A percentile compares a stretch with the other conserved stretches of the same genome.
Conservation (phyloP, 768 basidiomycete genomes). For the Coprinopsis strossmayeri region DNA sequence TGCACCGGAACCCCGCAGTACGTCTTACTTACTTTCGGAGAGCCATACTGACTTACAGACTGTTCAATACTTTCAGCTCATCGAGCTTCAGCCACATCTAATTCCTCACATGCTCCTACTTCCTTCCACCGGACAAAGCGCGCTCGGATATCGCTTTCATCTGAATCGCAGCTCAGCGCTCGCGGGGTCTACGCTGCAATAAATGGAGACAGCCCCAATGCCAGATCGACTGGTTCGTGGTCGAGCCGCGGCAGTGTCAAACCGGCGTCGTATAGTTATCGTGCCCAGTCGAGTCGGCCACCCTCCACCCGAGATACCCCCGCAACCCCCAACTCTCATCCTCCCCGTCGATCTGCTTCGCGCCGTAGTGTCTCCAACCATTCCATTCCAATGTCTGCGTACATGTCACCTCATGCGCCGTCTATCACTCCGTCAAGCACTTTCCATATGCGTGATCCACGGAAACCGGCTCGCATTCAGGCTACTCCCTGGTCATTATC, state of each 20-base stretch:
- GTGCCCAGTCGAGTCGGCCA: constrained; percentile 15
- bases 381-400: constrained; percentile 75
- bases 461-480: constrained; percentile 52
- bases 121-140: constrained; percentile 66
- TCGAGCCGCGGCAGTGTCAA: constrained; percentile 32
- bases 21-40: constrained; percentile 19
- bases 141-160: constrained; percentile 45
- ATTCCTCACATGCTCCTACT: constrained; percentile 55
- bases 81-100: constrained; percentile 41
- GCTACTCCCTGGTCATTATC: constrained; percentile 59
- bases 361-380: constrained; percentile 58
- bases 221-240: constrained; percentile 40
- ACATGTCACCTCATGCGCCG: constrained; percentile 74
- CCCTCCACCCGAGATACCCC: constrained; percentile 19
- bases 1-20: constrained; percentile 57
- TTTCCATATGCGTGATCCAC: constrained; percentile 80
- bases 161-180: constrained; percentile 31
- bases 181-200: constrained; percentile 22
- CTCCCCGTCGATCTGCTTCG: constrained; percentile 24
- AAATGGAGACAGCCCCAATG: constrained; percentile 20
- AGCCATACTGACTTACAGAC: neutral
- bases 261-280: constrained; percentile 12
- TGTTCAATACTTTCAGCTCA: constrained; percentile 32
- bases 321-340: constrained; percentile 17
- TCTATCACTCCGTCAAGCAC: constrained; percentile 52